Conservation (phyloP, 176 grass and related monocot species). For the Rhynchospora tenuis region DNA sequence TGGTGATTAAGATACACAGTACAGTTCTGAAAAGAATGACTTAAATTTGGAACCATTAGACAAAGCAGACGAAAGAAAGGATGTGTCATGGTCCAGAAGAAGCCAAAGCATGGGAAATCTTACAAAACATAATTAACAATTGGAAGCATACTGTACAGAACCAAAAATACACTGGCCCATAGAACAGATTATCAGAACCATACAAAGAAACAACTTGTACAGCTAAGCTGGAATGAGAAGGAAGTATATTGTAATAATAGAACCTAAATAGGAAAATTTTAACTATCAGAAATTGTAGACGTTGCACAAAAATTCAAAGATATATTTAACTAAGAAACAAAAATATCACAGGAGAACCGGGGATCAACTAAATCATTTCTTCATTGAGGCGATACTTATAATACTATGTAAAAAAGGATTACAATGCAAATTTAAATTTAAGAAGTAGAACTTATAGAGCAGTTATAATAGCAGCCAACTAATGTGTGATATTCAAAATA, state of each 20-base stretch:
- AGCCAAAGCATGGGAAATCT: conserved; percentile 13
- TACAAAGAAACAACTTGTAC: conserved; percentile 8
- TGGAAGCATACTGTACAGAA: conserved; percentile 7
- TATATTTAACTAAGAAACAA: not conserved
- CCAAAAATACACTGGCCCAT: conserved; percentile 8
- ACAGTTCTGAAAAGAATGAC: not conserved
- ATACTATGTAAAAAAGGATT: not conserved
- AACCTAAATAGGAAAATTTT: not conserved
- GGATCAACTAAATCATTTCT: not conserved
- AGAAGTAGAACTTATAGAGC: not conserved
- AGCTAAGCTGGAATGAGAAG: not conserved
- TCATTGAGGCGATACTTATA: not conserved
- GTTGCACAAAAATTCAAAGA: not conserved
- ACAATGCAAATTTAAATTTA: not conserved
- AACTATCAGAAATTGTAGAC: not conserved
- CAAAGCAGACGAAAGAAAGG: conserved; percentile 3
- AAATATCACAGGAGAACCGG: not conserved
- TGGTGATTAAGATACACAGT: not conserved
- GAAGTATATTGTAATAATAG: not conserved
- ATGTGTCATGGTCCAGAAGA: conserved; percentile 20
- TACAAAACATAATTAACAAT: not conserved
- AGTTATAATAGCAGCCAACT: not conserved
- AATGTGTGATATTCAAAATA: not conserved
- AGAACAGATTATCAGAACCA: conserved; percentile 4
- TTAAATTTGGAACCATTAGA: conserved; percentile 16